Conservation (phyloP, 1,284 basidiomycete species). For the Pterulicium gracile region DNA sequence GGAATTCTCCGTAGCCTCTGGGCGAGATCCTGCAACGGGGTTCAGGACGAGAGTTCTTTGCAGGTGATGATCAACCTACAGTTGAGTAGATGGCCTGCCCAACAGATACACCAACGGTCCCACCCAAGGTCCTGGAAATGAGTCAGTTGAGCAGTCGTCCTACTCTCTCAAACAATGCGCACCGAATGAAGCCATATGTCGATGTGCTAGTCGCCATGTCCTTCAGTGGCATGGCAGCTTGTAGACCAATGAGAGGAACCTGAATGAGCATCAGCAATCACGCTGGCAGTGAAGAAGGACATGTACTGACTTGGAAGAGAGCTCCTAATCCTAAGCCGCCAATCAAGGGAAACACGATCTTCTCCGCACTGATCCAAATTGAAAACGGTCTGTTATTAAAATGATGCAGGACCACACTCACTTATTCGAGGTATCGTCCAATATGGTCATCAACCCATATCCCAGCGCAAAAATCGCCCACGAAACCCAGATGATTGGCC, state of each 20-base stretch:
- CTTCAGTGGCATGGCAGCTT: conserved; percentile 73
- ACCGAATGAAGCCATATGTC: conserved; percentile 65
- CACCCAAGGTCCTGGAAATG: conserved; percentile 51
- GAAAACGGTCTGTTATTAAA: conserved; percentile 2
- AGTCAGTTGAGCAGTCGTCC: not conserved
- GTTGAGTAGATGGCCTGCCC: conserved; percentile 62
- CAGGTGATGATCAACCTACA: conserved; percentile 24
- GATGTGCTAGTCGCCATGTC: conserved; percentile 74
- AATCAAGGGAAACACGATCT: conserved; percentile 51
- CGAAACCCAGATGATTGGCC: conserved; percentile 49
- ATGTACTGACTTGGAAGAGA: conserved; percentile 46
- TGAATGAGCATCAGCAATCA: conserved; percentile 15
- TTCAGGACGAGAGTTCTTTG: conserved; percentile 2
- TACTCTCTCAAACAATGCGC: conserved; percentile 10
- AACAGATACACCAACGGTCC: conserved; percentile 63
- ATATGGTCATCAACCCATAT: conserved; percentile 53
- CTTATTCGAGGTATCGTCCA: conserved; percentile 24
- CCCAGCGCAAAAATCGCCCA: conserved; percentile 49
- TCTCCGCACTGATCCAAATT: conserved; percentile 33
- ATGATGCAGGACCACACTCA: conserved; percentile 5
- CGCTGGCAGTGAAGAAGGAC: conserved; percentile 4
- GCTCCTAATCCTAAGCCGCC: conserved; percentile 49
- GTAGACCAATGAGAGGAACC: conserved; percentile 59
- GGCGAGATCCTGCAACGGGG: conserved; percentile 29
- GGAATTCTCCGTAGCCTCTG: conserved; percentile 39